Percentiles rank a stretch among this genome's conserved stretches.
Conservation (phyloP, 2,329 filamentous ascomycete species). For the Nemania sp. region DNA sequence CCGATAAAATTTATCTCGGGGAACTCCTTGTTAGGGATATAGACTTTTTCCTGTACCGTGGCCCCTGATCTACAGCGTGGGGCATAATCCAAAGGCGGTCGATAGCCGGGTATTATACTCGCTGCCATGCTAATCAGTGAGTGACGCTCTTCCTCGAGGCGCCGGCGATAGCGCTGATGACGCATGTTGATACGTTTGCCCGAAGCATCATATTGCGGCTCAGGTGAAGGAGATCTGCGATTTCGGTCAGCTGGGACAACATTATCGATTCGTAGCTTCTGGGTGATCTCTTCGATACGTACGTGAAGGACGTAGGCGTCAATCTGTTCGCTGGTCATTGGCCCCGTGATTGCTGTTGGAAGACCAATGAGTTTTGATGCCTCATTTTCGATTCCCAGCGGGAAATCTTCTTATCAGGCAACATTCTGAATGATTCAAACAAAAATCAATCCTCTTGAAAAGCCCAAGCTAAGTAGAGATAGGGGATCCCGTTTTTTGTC, state of each 20-base stretch:
- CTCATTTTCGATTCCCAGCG: not conserved
- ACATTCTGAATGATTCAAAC: too few species aligned
- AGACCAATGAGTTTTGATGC: not conserved
- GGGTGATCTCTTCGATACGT: conserved; percentile 79
- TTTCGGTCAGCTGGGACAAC: conserved; percentile 71
- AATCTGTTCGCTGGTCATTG: conserved; percentile 77
- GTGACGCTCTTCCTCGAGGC: conserved; percentile 77
- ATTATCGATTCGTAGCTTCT: conserved; percentile 78
- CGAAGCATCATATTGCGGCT: conserved; percentile 78
- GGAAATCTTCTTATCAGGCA: not conserved
- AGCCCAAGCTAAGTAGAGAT: too few species aligned
- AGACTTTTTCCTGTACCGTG: conserved; percentile 79
- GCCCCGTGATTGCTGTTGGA: conserved; percentile 12
- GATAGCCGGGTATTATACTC: conserved; percentile 78
- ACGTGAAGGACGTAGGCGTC: conserved; percentile 76
- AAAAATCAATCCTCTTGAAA: too few species aligned
- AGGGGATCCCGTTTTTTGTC: not conserved
- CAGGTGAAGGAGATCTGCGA: conserved; percentile 73
- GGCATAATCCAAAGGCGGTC: conserved; percentile 71
- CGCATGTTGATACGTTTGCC: conserved; percentile 80
- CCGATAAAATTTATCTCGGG: conserved; percentile 89
- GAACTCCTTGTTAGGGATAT: conserved; percentile 82
- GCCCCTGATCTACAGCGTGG: conserved; percentile 49
- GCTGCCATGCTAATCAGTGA: conserved; percentile 77
- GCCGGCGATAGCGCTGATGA: conserved; percentile 75